These are phyloP conservation scores for Serpula lacrymans DNA, from an alignment of 768 basidiomycete species.

Conservation along the genomic window DNA sequence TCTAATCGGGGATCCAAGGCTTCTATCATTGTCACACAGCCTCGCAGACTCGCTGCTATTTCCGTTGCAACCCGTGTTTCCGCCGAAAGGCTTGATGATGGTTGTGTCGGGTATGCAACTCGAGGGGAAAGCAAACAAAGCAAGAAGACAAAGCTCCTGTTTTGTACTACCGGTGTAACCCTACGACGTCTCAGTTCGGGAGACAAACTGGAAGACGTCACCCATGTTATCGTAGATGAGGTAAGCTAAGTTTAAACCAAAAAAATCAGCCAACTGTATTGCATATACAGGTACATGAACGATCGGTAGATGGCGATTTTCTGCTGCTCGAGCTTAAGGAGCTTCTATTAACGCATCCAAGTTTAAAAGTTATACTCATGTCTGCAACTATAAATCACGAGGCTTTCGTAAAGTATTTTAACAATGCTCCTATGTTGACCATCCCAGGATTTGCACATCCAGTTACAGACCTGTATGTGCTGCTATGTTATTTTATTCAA, in stretches of 20 bases:
- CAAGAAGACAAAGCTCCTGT: constrained; percentile 70
- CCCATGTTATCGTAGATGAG: constrained; percentile 90
- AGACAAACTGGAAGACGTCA: constrained; percentile 65
- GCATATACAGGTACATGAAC: constrained; percentile 75
- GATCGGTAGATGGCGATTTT: constrained; percentile 89
- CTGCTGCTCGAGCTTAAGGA: constrained; percentile 81
- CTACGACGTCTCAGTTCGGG: constrained; percentile 73
- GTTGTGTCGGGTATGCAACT: constrained; percentile 84
- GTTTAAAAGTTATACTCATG: constrained; percentile 84
- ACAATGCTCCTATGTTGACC: constrained; percentile 71
- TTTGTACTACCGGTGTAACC: constrained; percentile 94
- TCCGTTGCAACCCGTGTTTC: constrained; percentile 88
- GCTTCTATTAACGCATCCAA: constrained; percentile 57
- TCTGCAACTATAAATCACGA: constrained; percentile 94
- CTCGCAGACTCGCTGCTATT: constrained; percentile 83
- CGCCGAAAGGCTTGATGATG: constrained; percentile 71
- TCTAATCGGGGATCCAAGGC: constrained; percentile 57
- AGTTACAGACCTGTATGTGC: constrained; percentile 64
- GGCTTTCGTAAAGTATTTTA: constrained; percentile 79
- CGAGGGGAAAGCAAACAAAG: constrained; percentile 77
- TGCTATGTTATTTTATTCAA: neutral
- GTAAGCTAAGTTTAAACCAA: constrained; percentile 39
- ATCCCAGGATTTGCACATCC: constrained; percentile 85
- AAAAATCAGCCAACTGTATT: constrained; percentile 1
- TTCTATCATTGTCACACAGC: constrained; percentile 85